phyloP scores from a whole-genome alignment of 805 yeast genomes.

The Candida orba region DNA sequence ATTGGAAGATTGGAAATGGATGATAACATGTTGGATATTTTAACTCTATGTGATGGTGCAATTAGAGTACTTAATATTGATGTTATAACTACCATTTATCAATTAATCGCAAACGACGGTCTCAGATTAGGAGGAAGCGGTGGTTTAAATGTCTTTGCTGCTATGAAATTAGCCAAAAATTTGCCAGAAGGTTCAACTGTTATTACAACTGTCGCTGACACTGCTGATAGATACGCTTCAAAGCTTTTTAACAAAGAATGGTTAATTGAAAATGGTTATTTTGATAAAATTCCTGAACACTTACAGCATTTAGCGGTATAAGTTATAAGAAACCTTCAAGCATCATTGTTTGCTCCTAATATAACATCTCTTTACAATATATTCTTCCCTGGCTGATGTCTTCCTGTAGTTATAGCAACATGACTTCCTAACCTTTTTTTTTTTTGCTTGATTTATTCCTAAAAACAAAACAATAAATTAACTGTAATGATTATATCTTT shows the following conservation, averaged over 20 bases:
- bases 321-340: background rate
- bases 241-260: conserved; percentile 18
- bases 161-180: conserved; percentile 13
- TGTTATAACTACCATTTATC: conserved; percentile 14
- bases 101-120: conserved; percentile 11
- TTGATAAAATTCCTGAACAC: conserved; percentile 17
- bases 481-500: background rate
- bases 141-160: conserved; percentile 20
- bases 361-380: no score
- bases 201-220: conserved; percentile 21
- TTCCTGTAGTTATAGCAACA: no score
- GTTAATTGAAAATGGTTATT: conserved; percentile 15
- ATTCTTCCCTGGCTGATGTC: no score
- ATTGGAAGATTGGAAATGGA: conserved; percentile 18
- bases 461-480: background rate
- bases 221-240: conserved; percentile 19
- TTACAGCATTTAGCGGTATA: conserved; percentile 12
- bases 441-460: no score
- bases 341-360: background rate
- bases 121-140: conserved; percentile 20
- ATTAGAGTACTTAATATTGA: conserved; percentile 15
- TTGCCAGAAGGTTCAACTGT: conserved; percentile 22
- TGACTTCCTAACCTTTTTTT: no score
- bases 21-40: conserved; percentile 15
- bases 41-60: conserved; percentile 15